These are phyloP conservation scores for Lasiosphaeriaceae sp. DNA, from an alignment of 495 filamentous ascomycete species.

Conservation along the genomic window DNA sequence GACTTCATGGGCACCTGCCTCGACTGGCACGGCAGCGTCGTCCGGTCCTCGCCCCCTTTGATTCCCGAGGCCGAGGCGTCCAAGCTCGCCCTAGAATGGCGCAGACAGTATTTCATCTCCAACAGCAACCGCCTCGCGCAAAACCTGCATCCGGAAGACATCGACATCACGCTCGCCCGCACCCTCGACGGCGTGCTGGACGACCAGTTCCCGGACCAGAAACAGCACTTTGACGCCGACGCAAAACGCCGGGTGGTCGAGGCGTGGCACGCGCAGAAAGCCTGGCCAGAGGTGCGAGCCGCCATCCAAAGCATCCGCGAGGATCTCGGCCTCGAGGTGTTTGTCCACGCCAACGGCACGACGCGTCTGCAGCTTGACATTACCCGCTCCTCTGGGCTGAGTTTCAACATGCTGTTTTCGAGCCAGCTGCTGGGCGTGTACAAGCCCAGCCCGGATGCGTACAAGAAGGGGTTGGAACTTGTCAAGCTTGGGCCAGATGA, in stretches of 20 bases:
- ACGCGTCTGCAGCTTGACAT: constrained; percentile 54
- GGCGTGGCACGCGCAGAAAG: constrained; percentile 49
- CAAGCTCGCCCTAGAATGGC: constrained; percentile 46
- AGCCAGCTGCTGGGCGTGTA: constrained; percentile 47
- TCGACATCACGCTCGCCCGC: constrained; percentile 43
- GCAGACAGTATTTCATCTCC: constrained; percentile 43
- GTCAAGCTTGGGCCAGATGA: constrained; percentile 42
- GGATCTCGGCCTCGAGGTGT: constrained; percentile 26
- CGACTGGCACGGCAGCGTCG: constrained; percentile 38
- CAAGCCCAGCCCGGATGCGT: constrained; percentile 44
- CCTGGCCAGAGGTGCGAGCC: constrained; percentile 44
- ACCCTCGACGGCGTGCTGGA: constrained; percentile 36
- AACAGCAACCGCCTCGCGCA: constrained; percentile 34
- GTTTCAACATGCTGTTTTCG: constrained; percentile 51
- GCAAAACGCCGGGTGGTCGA: constrained; percentile 23
- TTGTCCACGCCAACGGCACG: constrained; percentile 54
- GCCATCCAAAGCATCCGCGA: constrained; percentile 20
- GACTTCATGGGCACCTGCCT: constrained; percentile 48
- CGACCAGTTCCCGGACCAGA: constrained; percentile 17
- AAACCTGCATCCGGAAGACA: constrained; percentile 40
- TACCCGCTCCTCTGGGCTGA: constrained; percentile 41
- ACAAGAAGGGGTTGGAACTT: constrained; percentile 41
- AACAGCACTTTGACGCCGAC: constrained; percentile 21
- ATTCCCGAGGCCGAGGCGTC: constrained; percentile 27
- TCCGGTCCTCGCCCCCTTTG: constrained; percentile 22